Evolutionary conservation across 1,284 basidiomycete species (phyloP).

Genomic region (Cutaneotrichosporon curvatum): DNA sequence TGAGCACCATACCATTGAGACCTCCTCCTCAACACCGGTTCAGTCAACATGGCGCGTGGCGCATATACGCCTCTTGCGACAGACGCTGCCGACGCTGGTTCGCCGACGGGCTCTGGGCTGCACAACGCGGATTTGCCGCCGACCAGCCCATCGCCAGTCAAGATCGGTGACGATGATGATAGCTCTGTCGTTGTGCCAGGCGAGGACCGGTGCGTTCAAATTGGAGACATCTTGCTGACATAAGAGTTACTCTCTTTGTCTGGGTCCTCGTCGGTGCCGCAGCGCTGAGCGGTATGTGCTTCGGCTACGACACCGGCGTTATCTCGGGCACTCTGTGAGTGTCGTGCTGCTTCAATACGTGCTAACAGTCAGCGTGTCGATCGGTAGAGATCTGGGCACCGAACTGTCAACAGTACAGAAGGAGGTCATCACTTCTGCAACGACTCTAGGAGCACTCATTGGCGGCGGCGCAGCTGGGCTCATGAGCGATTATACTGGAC

Average conservation of each 20-base stretch:
- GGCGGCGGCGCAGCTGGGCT: conserved; percentile 65
- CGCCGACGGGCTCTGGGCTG: no score
- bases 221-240: neutral
- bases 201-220: conserved; percentile 18
- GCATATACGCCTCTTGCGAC: no score
- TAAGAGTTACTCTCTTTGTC: conserved; percentile 30
- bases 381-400: conserved; percentile 60
- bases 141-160: neutral
- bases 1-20: no score
- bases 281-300: conserved; percentile 64
- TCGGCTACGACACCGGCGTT: conserved; percentile 74
- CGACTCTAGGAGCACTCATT: conserved; percentile 68
- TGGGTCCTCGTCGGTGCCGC: conserved; percentile 30
- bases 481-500: conserved; percentile 65
- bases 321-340: conserved; percentile 52
- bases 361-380: conserved; percentile 51
- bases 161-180: conserved; percentile 18
- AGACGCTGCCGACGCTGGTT: no score
- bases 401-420: conserved; percentile 60
- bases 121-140: no score
- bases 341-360: neutral
- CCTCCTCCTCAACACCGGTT: no score
- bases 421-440: conserved; percentile 73
- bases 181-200: conserved; percentile 22
- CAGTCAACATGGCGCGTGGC: no score